These are phyloP conservation scores for Spongiforma sp. DNA, from an alignment of 1,284 basidiomycete genomes.

Conservation along the genomic window DNA sequence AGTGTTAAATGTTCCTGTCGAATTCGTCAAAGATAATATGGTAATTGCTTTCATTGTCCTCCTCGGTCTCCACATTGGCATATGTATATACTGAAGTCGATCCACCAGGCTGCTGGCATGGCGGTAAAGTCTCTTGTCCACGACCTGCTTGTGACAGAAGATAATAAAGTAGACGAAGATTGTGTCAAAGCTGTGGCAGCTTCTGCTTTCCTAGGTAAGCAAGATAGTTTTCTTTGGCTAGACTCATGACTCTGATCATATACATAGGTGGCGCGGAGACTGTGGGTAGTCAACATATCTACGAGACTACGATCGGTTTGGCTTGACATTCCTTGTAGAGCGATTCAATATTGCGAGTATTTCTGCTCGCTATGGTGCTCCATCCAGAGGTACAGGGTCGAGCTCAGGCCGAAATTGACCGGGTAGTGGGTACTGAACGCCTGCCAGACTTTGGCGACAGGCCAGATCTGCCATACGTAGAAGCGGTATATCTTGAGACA, in stretches of 20 bases:
- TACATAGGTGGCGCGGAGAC: conserved; percentile 35
- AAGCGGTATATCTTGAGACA: conserved; percentile 31
- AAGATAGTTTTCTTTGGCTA: background rate
- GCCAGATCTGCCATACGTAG: conserved; percentile 31
- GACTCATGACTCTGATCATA: background rate
- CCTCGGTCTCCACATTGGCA: background rate
- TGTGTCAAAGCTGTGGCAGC: conserved; percentile 31
- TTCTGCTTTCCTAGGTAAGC: conserved; percentile 33
- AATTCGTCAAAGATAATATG: conserved; percentile 38
- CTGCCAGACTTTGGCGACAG: conserved; percentile 36
- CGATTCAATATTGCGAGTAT: conserved; percentile 20
- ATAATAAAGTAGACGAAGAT: conserved; percentile 9
- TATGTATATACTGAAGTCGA: background rate
- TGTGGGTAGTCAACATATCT: conserved; percentile 14
- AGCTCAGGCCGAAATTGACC: conserved; percentile 34
- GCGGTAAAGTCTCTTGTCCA: conserved; percentile 29
- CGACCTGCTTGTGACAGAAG: conserved; percentile 16
- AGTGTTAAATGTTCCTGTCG: conserved; percentile 35
- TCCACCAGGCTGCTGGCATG: conserved; percentile 22
- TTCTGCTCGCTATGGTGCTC: conserved; percentile 38
- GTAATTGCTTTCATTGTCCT: conserved; percentile 21
- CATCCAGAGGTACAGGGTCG: conserved; percentile 32
- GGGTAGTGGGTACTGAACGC: conserved; percentile 31
- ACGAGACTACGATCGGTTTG: too few species aligned
- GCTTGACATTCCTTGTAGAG: conserved; percentile 17